These are phyloP conservation scores for Colletotrichum gigasporum DNA, from an alignment of 2,329 filamentous ascomycete genomes.

Conservation along the genomic window DNA sequence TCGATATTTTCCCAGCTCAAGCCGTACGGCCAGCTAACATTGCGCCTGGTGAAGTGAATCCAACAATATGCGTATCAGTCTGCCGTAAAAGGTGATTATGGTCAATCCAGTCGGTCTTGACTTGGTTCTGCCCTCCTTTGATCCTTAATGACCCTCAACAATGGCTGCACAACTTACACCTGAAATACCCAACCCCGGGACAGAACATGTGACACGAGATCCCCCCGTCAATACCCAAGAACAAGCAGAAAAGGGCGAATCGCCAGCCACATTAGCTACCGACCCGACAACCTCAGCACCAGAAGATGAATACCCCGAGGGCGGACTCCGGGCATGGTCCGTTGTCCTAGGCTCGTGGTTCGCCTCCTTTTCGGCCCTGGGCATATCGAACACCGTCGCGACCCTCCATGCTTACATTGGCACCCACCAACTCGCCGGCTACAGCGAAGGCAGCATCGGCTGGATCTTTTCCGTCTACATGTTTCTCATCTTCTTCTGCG, in stretches of 20 bases:
- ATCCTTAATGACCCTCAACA: no score
- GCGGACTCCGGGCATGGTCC: slow-evolving; percentile 81
- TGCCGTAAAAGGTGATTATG: no score
- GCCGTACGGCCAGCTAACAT: no score
- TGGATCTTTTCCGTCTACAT: slow-evolving; percentile 90
- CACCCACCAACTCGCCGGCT: slow-evolving; percentile 73
- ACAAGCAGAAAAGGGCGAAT: not conserved
- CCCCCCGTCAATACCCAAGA: not conserved
- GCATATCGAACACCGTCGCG: slow-evolving; percentile 81
- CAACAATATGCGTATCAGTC: no score
- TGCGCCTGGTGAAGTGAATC: not conserved
- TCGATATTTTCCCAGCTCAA: no score
- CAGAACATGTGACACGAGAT: not conserved
- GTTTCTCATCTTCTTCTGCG: slow-evolving; percentile 86
- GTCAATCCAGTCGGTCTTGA: no score
- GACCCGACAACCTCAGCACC: not conserved
- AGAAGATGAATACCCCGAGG: slow-evolving; percentile 78
- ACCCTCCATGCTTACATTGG: slow-evolving; percentile 83
- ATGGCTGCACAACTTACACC: no score
- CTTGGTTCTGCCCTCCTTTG: no score
- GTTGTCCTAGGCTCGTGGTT: slow-evolving; percentile 87
- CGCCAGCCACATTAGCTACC: no score
- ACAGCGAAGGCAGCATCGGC: slow-evolving; percentile 76
- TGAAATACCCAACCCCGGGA: not conserved
- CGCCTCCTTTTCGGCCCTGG: slow-evolving; percentile 78